A percentile compares a stretch with the other conserved stretches of the same genome.
Conservation (phyloP, 106 monocot species). For the Dioscorea alata region DNA sequence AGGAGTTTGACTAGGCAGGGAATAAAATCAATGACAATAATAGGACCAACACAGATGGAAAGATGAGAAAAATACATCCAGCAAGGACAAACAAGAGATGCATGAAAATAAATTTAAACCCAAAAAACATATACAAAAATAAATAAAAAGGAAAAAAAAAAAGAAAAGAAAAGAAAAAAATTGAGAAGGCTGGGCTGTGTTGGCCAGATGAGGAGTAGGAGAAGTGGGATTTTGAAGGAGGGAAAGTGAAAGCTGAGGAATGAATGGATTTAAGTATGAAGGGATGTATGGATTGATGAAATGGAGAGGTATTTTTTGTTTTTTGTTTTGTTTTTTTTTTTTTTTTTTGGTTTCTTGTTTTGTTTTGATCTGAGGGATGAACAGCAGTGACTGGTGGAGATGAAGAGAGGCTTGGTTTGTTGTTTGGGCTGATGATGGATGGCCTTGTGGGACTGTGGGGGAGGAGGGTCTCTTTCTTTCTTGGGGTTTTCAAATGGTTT, state of each 20-base stretch:
- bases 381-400: not conserved
- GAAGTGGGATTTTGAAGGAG: conserved; percentile 4
- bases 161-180: not conserved
- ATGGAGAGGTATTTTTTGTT: no score
- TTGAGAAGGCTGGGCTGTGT: not conserved
- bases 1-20: no score
- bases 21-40: no score
- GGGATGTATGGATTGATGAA: conserved; percentile 1
- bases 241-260: not conserved
- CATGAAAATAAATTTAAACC: not conserved
- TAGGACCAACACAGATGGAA: not conserved
- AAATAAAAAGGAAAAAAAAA: not conserved
- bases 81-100: conserved; percentile 6
- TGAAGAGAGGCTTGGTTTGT: not conserved
- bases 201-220: not conserved
- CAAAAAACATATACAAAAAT: not conserved
- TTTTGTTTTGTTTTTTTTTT: conserved; percentile 41
- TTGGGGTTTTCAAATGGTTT: conserved; percentile 71
- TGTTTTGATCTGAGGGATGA: conserved; percentile 6
- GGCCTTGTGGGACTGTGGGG: not conserved
- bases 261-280: no score
- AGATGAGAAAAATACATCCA: conserved; percentile 9
- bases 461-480: conserved; percentile 34
- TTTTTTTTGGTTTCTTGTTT: conserved; percentile 37
- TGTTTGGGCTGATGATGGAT: not conserved